Base-by-base conservation (phyloP, 2,329 filamentous ascomycete species). In the Xylariaceae sp. region DNA sequence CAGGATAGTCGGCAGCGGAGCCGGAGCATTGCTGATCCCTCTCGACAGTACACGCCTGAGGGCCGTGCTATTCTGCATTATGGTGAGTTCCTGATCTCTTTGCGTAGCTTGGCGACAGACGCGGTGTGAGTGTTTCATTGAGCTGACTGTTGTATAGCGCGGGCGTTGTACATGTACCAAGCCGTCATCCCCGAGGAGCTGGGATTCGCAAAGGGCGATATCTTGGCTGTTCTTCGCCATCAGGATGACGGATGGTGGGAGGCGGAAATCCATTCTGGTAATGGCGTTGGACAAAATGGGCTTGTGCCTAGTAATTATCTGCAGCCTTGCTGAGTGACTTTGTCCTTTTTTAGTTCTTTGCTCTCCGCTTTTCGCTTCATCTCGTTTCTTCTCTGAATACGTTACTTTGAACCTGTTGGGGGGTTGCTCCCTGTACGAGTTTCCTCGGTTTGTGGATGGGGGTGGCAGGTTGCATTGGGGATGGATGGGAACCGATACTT, bases 161-260 rank as follows among this genome's bases (percentile, higher is more conserved):
- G 92, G 40, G 92, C 94, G 22, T 80, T 96, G 76, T 99, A 97
- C 72, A 85, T 89, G 76, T 99, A 99, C 71, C 85, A 88, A 67
- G 91, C 94, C 2, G 92, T 91, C 19, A 99, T 99, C 54, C 90
- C 92, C 0, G 94, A 97, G 69, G 95, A 99, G 72, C 76, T 99
- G 18, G 87, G 88, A 13, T 99, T 99, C 71, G 79, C 80, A 44
- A 99, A 99, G 75, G 92, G 92, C 45, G 95, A 99, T 67, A 84
- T 92, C 55, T 78, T 99, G 13, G 90, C 92, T 2, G 85, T 99
- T 13, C 76, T 96, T 44, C 81, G 92, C 56, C 84, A 95, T 65
- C 94, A 99, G 72, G 94, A 99, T 69, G 94, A 99, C 68, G 94
- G 94, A 18, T 99, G 94, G 94, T 99, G 95, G 94, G 94, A 99